These are phyloP conservation scores for Chamaenerion angustifolium DNA, from an alignment of 345 rosid genomes.

Conservation along the genomic window DNA sequence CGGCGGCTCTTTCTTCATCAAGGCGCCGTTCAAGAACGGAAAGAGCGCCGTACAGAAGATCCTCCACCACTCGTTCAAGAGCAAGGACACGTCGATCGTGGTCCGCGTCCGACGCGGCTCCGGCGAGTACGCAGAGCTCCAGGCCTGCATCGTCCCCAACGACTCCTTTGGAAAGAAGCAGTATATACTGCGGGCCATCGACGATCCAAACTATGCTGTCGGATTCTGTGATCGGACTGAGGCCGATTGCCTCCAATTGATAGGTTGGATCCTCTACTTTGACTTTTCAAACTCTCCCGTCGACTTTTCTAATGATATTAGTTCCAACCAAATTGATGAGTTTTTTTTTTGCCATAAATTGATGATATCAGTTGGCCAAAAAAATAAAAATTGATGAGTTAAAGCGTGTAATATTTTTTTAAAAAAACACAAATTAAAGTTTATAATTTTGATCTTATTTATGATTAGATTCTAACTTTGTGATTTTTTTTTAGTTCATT, in stretches of 20 bases:
- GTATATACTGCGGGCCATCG: conserved; percentile 72
- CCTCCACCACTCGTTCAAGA: conserved; percentile 52
- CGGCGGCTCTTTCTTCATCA: conserved; percentile 24
- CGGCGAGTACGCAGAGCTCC: conserved; percentile 53
- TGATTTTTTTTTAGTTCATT: too few relatives aligned
- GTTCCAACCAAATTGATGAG: too few relatives aligned
- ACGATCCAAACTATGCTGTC: conserved; percentile 80
- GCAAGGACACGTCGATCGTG: conserved; percentile 64
- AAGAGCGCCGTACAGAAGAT: conserved; percentile 64
- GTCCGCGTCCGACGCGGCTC: conserved; percentile 66
- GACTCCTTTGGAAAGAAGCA: conserved; percentile 51
- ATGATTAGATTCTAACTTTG: too few relatives aligned
- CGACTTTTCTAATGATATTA: too few relatives aligned
- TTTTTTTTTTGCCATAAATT: too few relatives aligned
- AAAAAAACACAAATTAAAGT: too few relatives aligned
- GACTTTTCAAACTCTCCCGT: background rate
- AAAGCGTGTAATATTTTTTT: too few relatives aligned
- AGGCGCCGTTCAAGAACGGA: conserved; percentile 83
- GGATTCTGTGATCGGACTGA: conserved; percentile 81
- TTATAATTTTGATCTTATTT: too few relatives aligned
- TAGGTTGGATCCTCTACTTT: conserved; percentile 40
- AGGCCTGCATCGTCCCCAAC: conserved; percentile 86
- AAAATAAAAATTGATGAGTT: too few relatives aligned
- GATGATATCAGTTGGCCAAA: too few relatives aligned
- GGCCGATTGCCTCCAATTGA: conserved; percentile 65